Evolutionary conservation across 169 alveolate species (phyloP).

Genomic region (Eimeria acervulina): DNA sequence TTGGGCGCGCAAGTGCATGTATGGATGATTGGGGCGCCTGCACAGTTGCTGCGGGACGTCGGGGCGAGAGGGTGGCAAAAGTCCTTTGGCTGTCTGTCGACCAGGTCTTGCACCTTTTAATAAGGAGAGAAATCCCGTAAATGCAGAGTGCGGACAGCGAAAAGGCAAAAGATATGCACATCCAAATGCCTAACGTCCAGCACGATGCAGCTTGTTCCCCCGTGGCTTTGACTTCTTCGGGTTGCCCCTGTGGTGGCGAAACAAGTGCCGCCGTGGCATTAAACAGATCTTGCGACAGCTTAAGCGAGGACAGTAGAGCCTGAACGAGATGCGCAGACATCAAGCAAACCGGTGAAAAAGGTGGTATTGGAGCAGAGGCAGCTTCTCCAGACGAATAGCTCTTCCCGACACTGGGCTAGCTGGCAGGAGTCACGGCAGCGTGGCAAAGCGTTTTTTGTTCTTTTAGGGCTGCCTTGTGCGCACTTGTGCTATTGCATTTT

Average conservation of each 20-base stretch:
- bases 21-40: not conserved
- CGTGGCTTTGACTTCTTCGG: not conserved
- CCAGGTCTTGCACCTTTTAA: not conserved
- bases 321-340: not conserved
- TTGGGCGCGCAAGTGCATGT: conserved; percentile 17
- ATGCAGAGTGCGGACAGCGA: not conserved
- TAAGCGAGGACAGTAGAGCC: conserved; percentile 4
- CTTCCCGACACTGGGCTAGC: not conserved
- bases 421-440: not conserved
- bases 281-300: not conserved
- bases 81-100: not conserved
- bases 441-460: not conserved
- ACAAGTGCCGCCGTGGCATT: conserved; percentile 7
- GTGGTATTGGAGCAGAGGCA: not conserved
- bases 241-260: not conserved
- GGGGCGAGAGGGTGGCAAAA: not conserved
- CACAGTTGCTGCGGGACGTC: not conserved
- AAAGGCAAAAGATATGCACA: not conserved
- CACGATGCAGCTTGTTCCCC: not conserved
- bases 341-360: not conserved
- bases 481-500: conserved; percentile 15
- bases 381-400: not conserved
- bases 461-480: not conserved
- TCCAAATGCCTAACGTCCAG: not conserved
- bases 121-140: not conserved